phyloP scores from a whole-genome alignment of 371 early-diverging fungal genomes.

The Globomyces sp. region DNA sequence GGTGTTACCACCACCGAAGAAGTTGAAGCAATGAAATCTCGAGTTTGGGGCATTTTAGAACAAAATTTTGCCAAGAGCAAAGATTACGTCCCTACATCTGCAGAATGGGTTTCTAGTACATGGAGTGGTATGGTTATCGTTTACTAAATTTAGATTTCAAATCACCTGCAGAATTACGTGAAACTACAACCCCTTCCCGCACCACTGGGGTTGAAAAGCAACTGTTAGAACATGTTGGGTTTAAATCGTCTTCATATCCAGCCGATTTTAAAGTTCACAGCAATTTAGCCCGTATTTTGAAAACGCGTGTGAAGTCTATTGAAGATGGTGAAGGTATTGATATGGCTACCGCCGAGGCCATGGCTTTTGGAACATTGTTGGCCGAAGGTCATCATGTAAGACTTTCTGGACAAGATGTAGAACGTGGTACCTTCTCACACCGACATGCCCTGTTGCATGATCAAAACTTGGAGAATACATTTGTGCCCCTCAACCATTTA shows the following conservation, averaged over 20 bases:
- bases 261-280: slow-evolving; percentile 84
- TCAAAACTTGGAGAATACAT: slow-evolving; percentile 59
- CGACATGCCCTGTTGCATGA: slow-evolving; percentile 94
- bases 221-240: slow-evolving; percentile 74
- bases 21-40: slow-evolving; percentile 80
- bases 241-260: slow-evolving; percentile 76
- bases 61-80: slow-evolving; percentile 86
- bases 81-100: slow-evolving; percentile 81
- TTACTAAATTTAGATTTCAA: slow-evolving; percentile 31
- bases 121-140: slow-evolving; percentile 54
- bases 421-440: slow-evolving; percentile 98
- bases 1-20: slow-evolving; percentile 78
- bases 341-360: slow-evolving; percentile 95
- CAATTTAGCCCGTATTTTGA: slow-evolving; percentile 81
- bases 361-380: slow-evolving; percentile 91
- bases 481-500: slow-evolving; percentile 80
- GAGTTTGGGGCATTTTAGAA: slow-evolving; percentile 88
- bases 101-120: slow-evolving; percentile 92
- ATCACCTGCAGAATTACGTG: slow-evolving; percentile 45
- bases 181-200: slow-evolving; percentile 53
- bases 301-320: slow-evolving; percentile 76
- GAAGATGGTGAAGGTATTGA: slow-evolving; percentile 79
- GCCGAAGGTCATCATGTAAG: slow-evolving; percentile 89
- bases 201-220: slow-evolving; percentile 80
- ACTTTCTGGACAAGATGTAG: slow-evolving; percentile 94